phyloP scores from a whole-genome alignment of 345 rosid species.

The Erucastrum elatum region DNA sequence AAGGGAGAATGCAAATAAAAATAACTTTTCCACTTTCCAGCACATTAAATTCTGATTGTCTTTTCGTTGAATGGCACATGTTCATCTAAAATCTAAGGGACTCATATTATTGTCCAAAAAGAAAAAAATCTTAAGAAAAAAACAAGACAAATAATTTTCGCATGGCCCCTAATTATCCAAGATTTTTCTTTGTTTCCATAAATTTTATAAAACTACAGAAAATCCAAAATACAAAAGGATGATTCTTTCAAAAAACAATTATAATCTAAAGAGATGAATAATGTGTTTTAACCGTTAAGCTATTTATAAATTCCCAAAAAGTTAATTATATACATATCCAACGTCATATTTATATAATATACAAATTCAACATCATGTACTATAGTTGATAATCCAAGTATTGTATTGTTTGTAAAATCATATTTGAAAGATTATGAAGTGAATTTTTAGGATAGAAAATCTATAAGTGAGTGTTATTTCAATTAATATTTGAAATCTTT shows the following conservation, averaged over 20 bases:
- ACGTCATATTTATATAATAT: not conserved
- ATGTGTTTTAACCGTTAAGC: not conserved
- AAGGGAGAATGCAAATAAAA: constrained; percentile 21
- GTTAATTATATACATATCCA: not conserved
- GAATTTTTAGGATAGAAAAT: no score
- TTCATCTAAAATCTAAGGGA: not conserved
- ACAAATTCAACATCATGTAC: not conserved
- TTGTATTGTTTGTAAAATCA: no score
- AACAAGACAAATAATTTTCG: not conserved
- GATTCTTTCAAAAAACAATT: not conserved
- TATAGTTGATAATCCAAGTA: no score
- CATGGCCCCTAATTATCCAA: constrained; percentile 10
- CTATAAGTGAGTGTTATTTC: no score
- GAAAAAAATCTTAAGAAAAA: not conserved
- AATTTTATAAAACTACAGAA: not conserved
- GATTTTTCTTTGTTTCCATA: not conserved
- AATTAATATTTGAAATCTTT: no score
- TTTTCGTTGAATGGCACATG: constrained; percentile 33
- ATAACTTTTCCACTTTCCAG: constrained; percentile 23
- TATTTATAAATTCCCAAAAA: not conserved
- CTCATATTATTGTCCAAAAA: not conserved
- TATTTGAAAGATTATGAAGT: no score
- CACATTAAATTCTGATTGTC: constrained; percentile 25
- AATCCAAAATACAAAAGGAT: not conserved
- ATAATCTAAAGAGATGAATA: not conserved